A percentile compares a stretch with the other conserved stretches of the same genome.
phyloP scores from a whole-genome alignment of 2,329 filamentous ascomycete species.

The Trichophyton equinum region DNA sequence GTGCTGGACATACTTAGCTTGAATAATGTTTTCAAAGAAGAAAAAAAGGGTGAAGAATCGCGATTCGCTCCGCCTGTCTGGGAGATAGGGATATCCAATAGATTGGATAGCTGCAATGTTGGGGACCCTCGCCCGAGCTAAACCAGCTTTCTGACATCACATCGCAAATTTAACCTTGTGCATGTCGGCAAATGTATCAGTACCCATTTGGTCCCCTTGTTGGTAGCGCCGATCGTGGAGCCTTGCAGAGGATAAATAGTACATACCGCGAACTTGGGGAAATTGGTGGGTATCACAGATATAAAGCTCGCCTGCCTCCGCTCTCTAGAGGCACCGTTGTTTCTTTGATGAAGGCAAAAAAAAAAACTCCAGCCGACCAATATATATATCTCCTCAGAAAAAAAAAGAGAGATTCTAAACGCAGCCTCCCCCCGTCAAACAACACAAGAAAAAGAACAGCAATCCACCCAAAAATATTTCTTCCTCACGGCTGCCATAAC shows the following conservation, averaged over 20 bases:
- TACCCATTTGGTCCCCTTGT: slow-evolving; percentile 1
- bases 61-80: not conserved
- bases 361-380: not conserved
- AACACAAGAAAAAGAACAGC: not conserved
- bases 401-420: not conserved
- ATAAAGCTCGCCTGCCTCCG: slow-evolving; percentile 1
- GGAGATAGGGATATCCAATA: not conserved
- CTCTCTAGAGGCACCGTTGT: not conserved
- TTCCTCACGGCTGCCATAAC: not conserved
- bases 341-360: not conserved
- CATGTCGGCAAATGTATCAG: slow-evolving; percentile 3
- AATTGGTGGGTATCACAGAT: slow-evolving; percentile 3
- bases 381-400: not conserved
- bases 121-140: not conserved
- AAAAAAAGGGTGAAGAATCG: not conserved
- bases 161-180: slow-evolving; percentile 3
- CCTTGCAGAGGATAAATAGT: not conserved
- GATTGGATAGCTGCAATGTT: not conserved
- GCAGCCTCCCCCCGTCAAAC: not conserved
- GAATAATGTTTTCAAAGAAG: not conserved
- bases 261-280: not conserved
- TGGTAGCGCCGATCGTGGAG: not conserved
- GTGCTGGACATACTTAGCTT: not conserved
- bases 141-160: slow-evolving; percentile 2
- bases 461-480: not conserved